Conservation (phyloP, 768 basidiomycete species). For the Leccinum rimulosum region DNA sequence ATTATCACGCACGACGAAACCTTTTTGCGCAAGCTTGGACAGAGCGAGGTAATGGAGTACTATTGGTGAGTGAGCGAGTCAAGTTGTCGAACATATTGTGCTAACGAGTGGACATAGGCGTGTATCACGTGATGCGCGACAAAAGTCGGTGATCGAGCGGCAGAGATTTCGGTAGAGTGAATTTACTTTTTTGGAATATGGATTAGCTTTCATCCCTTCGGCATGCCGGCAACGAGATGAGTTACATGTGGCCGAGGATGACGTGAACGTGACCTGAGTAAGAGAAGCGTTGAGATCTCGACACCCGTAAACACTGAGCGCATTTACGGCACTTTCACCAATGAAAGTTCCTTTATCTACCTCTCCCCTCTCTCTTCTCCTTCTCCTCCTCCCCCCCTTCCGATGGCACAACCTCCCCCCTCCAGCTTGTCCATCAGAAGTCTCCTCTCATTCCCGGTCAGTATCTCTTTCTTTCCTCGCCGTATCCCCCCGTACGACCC, state of each 20-base stretch:
- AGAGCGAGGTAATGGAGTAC: constrained; percentile 89
- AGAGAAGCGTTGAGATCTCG: constrained; percentile 14
- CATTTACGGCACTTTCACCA: constrained; percentile 11
- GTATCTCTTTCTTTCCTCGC: neutral
- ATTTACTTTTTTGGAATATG: constrained; percentile 8
- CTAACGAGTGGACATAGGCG: constrained; percentile 53
- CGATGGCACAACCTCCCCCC: constrained; percentile 31
- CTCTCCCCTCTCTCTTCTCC: neutral
- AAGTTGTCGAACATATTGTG: neutral
- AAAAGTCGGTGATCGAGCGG: constrained; percentile 77
- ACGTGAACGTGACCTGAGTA: constrained; percentile 1
- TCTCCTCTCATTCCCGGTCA: constrained; percentile 40
- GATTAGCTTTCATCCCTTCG: constrained; percentile 6
- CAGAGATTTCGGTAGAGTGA: constrained; percentile 56
- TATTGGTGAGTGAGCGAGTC: constrained; percentile 55
- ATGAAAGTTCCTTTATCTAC: constrained; percentile 13
- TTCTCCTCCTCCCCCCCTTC: neutral
- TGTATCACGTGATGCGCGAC: constrained; percentile 64
- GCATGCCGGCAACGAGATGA: constrained; percentile 5
- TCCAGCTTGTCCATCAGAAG: constrained; percentile 32
- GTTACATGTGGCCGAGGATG: constrained; percentile 10
- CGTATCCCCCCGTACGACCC: neutral
- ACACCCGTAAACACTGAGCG: constrained; percentile 1
- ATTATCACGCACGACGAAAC: constrained; percentile 97
- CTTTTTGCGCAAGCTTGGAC: constrained; percentile 88